These are phyloP conservation scores for Aurifilum marmelostoma DNA, from an alignment of 2,329 filamentous ascomycete genomes.

Conservation along the genomic window DNA sequence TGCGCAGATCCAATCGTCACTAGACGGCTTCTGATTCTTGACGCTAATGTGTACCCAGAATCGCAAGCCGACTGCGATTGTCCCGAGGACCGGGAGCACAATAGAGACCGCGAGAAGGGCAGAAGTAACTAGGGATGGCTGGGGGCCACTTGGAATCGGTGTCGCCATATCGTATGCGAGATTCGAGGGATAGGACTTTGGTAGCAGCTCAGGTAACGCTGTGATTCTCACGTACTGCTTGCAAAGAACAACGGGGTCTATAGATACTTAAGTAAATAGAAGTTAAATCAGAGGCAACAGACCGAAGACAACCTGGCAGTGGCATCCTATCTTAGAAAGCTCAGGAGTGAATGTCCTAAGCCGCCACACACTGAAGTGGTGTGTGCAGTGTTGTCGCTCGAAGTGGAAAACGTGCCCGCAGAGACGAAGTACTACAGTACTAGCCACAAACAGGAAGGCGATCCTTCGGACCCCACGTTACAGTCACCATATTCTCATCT, in stretches of 20 bases:
- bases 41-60: constrained; percentile 3
- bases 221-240: background rate
- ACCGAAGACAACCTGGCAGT: background rate
- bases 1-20: constrained; percentile 6
- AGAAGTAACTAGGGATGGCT: constrained; percentile 6
- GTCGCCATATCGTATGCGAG: background rate
- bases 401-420: constrained; percentile 6
- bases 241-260: background rate
- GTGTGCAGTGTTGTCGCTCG: background rate
- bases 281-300: background rate
- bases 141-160: background rate
- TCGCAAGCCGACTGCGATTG: constrained; percentile 4
- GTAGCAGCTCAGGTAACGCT: background rate
- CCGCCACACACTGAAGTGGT: background rate
- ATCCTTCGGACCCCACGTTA: constrained; percentile 6
- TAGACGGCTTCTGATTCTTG: constrained; percentile 10
- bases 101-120: constrained; percentile 11
- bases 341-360: too few relatives aligned
- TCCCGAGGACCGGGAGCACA: constrained; percentile 3
- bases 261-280: background rate
- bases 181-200: background rate
- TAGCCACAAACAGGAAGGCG: too few relatives aligned
- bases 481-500: background rate
- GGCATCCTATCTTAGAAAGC: too few relatives aligned
- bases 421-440: background rate